Evolutionary conservation across 192 early-diverging fungal genomes (phyloP), one percentile per base, ranked within the genome.

Genomic region (Lobosporangium transversale): DNA sequence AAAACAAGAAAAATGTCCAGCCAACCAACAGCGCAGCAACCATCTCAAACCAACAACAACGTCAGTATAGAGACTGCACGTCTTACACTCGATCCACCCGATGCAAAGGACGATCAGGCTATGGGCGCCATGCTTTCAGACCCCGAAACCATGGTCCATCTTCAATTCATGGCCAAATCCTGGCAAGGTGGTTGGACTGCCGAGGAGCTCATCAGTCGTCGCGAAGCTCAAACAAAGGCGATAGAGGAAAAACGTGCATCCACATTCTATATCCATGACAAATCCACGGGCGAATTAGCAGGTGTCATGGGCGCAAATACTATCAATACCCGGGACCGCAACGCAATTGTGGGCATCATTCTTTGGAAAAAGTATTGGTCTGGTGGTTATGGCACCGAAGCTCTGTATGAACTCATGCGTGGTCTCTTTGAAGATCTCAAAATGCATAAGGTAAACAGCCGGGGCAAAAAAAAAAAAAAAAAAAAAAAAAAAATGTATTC

Each of bases 391-490:
- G 73, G 73, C n/a, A 62, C 65, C 29, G 73, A 76, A 40, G 64
- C 73, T 4, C 37, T 76, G n/a, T 76, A 57, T 32, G 64, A 67
- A 33, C n/a, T 76, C 18, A 66, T 67, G 73, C 63, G 64, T 10
- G 58, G 35, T 17, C 53, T 76, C 33, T 76, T 76, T 67, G 73
- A 76, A 36, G 73, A 76, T 15, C 51, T 47, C n/a, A 66, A 76
- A 8, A 36, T 76, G 73, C 73, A 76, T 51, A 76, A 76, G 73
- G 73, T 76, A 75, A 52, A 29, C n/a, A n/a, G n/a, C n/a, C n/a
- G n/a, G n/a, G n/a, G n/a, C n/a, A n/a, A n/a, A n/a, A n/a, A n/a
- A n/a, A n/a, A n/a, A n/a, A n/a, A n/a, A n/a, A n/a, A n/a, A n/a
- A n/a, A n/a, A n/a, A n/a, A n/a, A n/a, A n/a, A n/a, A n/a, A n/a